phyloP scores from a whole-genome alignment of 1,284 basidiomycete species.

The Mycena sp. region DNA sequence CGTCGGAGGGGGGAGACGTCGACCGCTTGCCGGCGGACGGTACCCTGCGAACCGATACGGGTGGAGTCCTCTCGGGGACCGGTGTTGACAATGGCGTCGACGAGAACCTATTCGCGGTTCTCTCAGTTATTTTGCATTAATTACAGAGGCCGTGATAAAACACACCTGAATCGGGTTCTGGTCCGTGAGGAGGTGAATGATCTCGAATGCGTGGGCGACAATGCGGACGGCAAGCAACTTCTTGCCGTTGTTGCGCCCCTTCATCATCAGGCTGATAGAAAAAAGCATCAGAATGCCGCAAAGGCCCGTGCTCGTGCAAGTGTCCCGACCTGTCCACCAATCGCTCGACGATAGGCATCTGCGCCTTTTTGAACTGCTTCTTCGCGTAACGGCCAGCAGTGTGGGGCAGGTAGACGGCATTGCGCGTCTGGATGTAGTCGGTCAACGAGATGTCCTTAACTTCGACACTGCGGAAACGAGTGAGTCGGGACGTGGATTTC shows the following conservation, averaged over 20 bases:
- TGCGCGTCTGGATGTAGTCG: constrained; percentile 99
- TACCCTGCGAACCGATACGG: constrained; percentile 99
- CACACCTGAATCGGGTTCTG: constrained; percentile 99
- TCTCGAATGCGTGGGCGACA: constrained; percentile 99
- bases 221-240: constrained; percentile 99
- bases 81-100: constrained; percentile 99
- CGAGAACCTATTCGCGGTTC: constrained; percentile 68
- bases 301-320: not conserved
- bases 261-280: constrained; percentile 92
- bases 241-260: constrained; percentile 99
- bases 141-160: constrained; percentile 1
- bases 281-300: constrained; percentile 2
- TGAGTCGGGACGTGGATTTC: not conserved
- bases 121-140: constrained; percentile 12
- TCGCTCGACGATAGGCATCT: constrained; percentile 99
- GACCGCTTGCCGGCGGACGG: constrained; percentile 99
- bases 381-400: constrained; percentile 99
- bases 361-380: constrained; percentile 99
- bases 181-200: constrained; percentile 99
- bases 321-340: constrained; percentile 89
- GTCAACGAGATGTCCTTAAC: constrained; percentile 99
- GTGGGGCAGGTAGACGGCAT: constrained; percentile 97
- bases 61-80: constrained; percentile 99
- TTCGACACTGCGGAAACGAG: constrained; percentile 76
- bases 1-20: constrained; percentile 98